Base-by-base conservation (phyloP, 192 early-diverging fungal genomes). In the Backusella macrospora region DNA sequence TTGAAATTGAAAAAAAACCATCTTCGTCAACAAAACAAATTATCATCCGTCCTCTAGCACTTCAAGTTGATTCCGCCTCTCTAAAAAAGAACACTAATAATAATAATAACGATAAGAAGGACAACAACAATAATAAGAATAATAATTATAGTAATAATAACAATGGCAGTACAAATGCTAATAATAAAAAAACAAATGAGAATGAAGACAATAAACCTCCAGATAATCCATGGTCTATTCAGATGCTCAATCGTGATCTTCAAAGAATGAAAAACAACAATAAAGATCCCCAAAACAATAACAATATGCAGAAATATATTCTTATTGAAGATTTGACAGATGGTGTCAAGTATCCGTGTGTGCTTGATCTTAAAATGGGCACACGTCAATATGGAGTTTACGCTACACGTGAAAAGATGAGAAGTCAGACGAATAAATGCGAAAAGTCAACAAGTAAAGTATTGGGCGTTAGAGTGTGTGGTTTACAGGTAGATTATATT, bases 341-440 rank as follows among this genome's bases (percentile, higher is more conserved):
- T 18, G 92, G 94, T 4, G 82, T 99, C 78, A 86, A 88, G 78
- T 90, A 88, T 34, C 98, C 98, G 0, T 99, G 96, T 73, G 96
- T 99, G 9, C 86, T 99, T 55, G 97, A 99, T 81, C 86, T 99
- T 65, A 99, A 99, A 72, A 99, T 99, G 98, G 98, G 98, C 23
- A 97, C 95, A 7, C 87, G 98, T 4, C 98, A 99, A 79, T 92
- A 98, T 74, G 97, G 98, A 9, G 90, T 99, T 62, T 89, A 95
- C 84, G 96, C 94, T 1, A 86, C 92, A 1, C 84, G 86, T 5
- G 89, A 90, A 39, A 99, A 99, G 78, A 87, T 91, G 55, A 80
- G 87, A 37, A 95, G 92, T 45, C 97, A 99, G 81, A 96, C 91
- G 55, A 85, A 85, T 55, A 99, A 99, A 80, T 99, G 97, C 73